Evolutionary conservation across 495 filamentous ascomycete genomes (phyloP), one percentile per base, ranked within the genome.

Genomic region (Penicillium lividum): DNA sequence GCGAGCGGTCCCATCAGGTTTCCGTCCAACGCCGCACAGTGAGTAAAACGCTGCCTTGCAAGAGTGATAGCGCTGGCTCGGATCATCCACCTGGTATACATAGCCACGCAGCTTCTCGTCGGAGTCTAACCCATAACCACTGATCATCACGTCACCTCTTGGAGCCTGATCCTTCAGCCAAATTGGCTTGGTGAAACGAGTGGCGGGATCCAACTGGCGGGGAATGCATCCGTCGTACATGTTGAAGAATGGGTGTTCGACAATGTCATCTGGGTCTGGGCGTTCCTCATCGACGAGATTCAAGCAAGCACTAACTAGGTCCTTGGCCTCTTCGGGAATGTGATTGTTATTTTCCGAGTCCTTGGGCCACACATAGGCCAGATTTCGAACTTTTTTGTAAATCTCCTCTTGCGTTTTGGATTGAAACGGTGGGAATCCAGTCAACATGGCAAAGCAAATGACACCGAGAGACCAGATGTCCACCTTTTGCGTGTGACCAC

Each of bases 401-500:
- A 96, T 94, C 64, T 92, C 89, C 62, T 93, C 88, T 43, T 90
- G 86, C 0, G 90, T 92, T 36, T 87, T 87, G 6, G 91, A 91
- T 71, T 94, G 91, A 62, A 96, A 95, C 2, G 91, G 91, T 2
- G 91, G 89, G 55, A 88, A 91, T n/a, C 91, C 91, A 13, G 89
- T 89, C 38, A 96, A 82, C 90, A 96, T 91, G 4, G 91, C 91
- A 71, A 91, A 93, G 55, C 93, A 91, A 59, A 99, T 97, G 54
- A 98, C 91, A 36, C 94, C 94, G 55, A 98, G 81, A 15, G 93
- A 94, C 94, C 94, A 99, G 57, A 98, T 86, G 70, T 99, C 94
- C 7, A 99, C 94, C 67, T 90, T 89, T 57, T 94, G 90, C 47
- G 91, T 92, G 70, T 97, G 93, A 4, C 93, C 93, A 29, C 89